Conservation (phyloP, 1,284 basidiomycete genomes). For the Boletellus deceptivus region DNA sequence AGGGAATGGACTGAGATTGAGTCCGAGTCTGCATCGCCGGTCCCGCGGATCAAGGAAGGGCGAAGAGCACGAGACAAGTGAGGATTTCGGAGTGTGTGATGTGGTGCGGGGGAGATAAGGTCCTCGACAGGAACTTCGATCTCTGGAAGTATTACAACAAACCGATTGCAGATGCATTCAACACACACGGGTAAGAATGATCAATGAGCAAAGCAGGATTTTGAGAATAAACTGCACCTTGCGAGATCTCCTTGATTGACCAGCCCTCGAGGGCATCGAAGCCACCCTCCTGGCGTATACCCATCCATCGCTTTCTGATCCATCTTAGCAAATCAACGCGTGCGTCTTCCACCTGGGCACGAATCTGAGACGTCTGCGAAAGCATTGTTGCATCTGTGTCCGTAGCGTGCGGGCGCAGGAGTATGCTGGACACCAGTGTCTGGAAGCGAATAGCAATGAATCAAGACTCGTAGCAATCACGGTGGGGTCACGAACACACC, state of each 20-base stretch:
- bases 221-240: constrained; percentile 51
- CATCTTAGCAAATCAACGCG: constrained; percentile 67
- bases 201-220: not conserved
- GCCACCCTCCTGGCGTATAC: constrained; percentile 74
- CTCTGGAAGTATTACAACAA: constrained; percentile 43
- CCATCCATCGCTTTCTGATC: constrained; percentile 68
- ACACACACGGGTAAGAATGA: not conserved
- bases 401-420: constrained; percentile 65
- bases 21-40: constrained; percentile 42
- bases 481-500: constrained; percentile 37
- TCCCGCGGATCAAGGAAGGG: constrained; percentile 25
- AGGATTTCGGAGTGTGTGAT: constrained; percentile 26
- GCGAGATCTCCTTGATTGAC: constrained; percentile 84
- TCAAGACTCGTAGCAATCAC: not conserved
- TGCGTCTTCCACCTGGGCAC: constrained; percentile 69
- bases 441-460: constrained; percentile 29
- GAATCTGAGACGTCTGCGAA: constrained; percentile 60
- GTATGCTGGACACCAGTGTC: constrained; percentile 72
- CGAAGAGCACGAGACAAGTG: constrained; percentile 34
- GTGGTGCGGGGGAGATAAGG: constrained; percentile 46
- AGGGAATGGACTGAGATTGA: constrained; percentile 50
- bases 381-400: constrained; percentile 61
- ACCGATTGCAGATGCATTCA: not conserved
- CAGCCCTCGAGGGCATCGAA: constrained; percentile 82
- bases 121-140: constrained; percentile 79